Evolutionary conservation across 2,329 filamentous ascomycete genomes (phyloP), one percentile per base, ranked within the genome.

Genomic region (Colletotrichum camelliae): DNA sequence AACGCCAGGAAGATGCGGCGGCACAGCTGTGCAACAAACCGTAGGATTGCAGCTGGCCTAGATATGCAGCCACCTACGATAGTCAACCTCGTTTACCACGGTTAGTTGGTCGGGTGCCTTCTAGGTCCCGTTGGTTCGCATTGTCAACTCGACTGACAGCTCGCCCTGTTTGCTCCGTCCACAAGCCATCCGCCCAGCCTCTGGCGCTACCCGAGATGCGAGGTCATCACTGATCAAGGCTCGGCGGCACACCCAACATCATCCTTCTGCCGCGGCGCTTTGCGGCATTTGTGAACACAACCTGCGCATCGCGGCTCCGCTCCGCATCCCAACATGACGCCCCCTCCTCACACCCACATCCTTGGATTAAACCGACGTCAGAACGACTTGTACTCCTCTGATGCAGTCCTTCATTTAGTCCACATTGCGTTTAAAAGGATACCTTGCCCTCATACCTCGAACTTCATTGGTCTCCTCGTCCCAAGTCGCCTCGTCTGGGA

Each of bases 101-200:
- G 15, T 9, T 29, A 35, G 58, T 66, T 70, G 18, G 16, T 52
- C 24, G 58, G 66, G 24, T 55, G 71, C 48, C 58, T 31, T 70
- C 33, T 57, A 70, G 67, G 33, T 65, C 33, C 67, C 58, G 60
- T 70, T 74, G 48, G 71, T 31, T 65, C 71, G 29, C 33, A 43
- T 70, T 70, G 67, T 70, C 58, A 74, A 24, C 15, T 31, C 29
- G 31, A 48, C 13, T 74, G 70, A 68, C 37, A 72, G 70, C 67
- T 33, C 58, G 60, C 58, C 21, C 27, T 58, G 43, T 70, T 58
- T 70, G 66, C 58, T 74, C 43, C 71, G 43, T 15, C n/a, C 13
- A 58, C 29, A 13, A 16, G 35, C 62, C n/a, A 15, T 35, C 35
- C n/a, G 58, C 9, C 58, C 10, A 35, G 31, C 12, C 31, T 16